Conservation (phyloP, 169 alveolate genomes). For the Condylostoma magnum region DNA sequence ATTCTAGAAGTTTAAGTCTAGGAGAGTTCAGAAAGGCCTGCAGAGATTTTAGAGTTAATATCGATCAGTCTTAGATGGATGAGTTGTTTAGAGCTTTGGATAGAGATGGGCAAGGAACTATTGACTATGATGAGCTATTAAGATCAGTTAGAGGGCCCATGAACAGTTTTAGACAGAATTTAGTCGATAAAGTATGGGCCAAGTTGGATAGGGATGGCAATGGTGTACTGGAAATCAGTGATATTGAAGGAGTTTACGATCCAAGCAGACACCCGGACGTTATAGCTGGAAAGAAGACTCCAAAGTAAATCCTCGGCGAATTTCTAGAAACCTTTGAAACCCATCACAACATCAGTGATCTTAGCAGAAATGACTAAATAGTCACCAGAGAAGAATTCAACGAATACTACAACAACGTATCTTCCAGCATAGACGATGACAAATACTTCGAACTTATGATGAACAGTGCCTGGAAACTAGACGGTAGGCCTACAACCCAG, state of each 20-base stretch:
- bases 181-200: conserved; percentile 52
- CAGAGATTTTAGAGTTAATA: conserved; percentile 40
- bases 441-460: conserved; percentile 44
- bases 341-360: conserved; percentile 41
- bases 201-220: conserved; percentile 52
- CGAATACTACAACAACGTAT: conserved; percentile 61
- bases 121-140: conserved; percentile 69
- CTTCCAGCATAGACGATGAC: conserved; percentile 63
- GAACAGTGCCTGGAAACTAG: conserved; percentile 48
- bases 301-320: conserved; percentile 72
- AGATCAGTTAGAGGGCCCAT: conserved; percentile 67
- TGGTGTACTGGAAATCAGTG: conserved; percentile 62
- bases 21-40: conserved; percentile 52
- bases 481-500: too few species aligned
- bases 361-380: conserved; percentile 41
- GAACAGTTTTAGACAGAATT: conserved; percentile 58
- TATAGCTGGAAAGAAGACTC: conserved; percentile 64
- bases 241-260: conserved; percentile 51
- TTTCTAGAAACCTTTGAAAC: conserved; percentile 72
- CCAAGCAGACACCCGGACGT: conserved; percentile 80
- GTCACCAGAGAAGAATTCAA: conserved; percentile 66
- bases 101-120: conserved; percentile 48
- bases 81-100: conserved; percentile 55
- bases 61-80: conserved; percentile 38
- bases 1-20: conserved; percentile 33